A percentile compares a stretch with the other conserved stretches of the same genome.
Conservation (phyloP, 2,329 filamentous ascomycete genomes). For the Botryotinia convoluta region DNA sequence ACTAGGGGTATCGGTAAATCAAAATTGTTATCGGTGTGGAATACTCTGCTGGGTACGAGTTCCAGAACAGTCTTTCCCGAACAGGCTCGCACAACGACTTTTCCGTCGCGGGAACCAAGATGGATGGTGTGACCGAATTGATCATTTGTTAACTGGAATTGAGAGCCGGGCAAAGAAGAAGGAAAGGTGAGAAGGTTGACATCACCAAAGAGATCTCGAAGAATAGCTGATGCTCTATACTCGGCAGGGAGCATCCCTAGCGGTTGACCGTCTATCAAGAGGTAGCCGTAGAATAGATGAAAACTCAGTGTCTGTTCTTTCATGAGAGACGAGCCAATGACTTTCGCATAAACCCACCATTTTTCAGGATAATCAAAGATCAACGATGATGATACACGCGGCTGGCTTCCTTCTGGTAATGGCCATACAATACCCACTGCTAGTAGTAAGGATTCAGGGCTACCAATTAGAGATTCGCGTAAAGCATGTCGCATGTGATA, state of each 20-base stretch:
- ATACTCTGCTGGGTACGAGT: conserved; percentile 39
- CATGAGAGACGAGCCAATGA: conserved; percentile 34
- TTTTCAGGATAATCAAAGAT: conserved; percentile 30
- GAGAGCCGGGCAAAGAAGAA: conserved; percentile 53
- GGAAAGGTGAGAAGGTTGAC: conserved; percentile 52
- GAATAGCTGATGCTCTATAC: conserved; percentile 44
- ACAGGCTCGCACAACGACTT: conserved; percentile 46
- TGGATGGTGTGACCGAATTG: conserved; percentile 49
- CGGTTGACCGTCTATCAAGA: conserved; percentile 49
- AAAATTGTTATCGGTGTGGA: conserved; percentile 33
- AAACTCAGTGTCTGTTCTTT: conserved; percentile 42
- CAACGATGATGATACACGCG: conserved; percentile 28
- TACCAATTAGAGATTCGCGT: conserved; percentile 37
- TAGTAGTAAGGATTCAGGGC: conserved; percentile 35
- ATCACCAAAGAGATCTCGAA: conserved; percentile 54
- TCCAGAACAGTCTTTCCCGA: conserved; percentile 35
- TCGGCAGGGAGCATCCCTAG: conserved; percentile 53
- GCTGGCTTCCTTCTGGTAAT: conserved; percentile 30
- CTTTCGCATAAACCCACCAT: conserved; percentile 39
- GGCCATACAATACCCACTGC: conserved; percentile 47
- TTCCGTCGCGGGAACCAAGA: conserved; percentile 47
- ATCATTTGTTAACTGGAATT: conserved; percentile 42
- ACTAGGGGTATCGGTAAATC: conserved; percentile 54
- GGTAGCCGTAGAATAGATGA: conserved; percentile 47
- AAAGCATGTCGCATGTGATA: conserved; percentile 42